Percentiles rank a stretch among this genome's conserved stretches.
Conservation (phyloP, 371 early-diverging fungal genomes). For the Mortierella sp. region DNA sequence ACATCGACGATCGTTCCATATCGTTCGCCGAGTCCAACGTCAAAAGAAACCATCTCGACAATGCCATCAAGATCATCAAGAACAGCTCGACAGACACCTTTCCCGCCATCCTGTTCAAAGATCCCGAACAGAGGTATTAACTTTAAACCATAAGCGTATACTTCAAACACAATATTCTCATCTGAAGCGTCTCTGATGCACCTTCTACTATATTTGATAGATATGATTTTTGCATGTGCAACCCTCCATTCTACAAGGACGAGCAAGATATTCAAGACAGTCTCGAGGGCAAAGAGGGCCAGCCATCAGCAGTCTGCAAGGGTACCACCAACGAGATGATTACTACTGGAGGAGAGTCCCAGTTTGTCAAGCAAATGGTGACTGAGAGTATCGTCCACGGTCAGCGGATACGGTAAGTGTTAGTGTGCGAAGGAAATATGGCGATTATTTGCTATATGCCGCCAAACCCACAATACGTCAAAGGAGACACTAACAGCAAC, state of each 20-base stretch:
- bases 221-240: slow-evolving; percentile 54
- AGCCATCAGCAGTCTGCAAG: slow-evolving; percentile 51
- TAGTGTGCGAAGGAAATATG: not conserved
- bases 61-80: slow-evolving; percentile 25
- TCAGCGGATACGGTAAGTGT: slow-evolving; percentile 39
- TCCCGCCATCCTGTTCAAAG: slow-evolving; percentile 21
- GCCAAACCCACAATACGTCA: not conserved
- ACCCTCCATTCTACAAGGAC: slow-evolving; percentile 54
- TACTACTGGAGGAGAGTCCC: slow-evolving; percentile 67
- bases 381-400: slow-evolving; percentile 56
- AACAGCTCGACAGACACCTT: slow-evolving; percentile 22
- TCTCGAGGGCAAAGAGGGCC: slow-evolving; percentile 20
- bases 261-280: slow-evolving; percentile 46
- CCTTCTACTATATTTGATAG: slow-evolving; percentile 26
- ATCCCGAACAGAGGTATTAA: slow-evolving; percentile 12
- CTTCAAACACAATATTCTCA: not conserved
- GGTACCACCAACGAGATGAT: slow-evolving; percentile 66
- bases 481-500: not conserved
- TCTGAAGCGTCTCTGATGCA: not conserved
- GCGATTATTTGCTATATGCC: not conserved
- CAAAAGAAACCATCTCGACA: slow-evolving; percentile 23
- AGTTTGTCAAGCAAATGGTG: slow-evolving; percentile 61
- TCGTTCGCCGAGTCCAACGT: slow-evolving; percentile 33
- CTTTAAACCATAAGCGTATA: not conserved
- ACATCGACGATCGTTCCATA: slow-evolving; percentile 42